Base-by-base conservation (phyloP, 371 early-diverging fungal species). In the Lichtheimia hyalospora region DNA sequence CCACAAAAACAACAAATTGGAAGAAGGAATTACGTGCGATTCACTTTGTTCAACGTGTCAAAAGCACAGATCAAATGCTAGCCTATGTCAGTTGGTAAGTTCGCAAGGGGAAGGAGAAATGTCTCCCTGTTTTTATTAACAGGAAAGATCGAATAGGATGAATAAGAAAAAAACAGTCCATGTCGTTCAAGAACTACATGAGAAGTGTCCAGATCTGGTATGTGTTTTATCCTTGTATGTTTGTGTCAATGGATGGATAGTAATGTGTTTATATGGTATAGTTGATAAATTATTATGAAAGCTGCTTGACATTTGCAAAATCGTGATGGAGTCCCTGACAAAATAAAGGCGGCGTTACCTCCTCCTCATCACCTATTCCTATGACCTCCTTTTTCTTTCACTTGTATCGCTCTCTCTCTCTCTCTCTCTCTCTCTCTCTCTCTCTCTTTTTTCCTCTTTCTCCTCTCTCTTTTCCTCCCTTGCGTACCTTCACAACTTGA, bases 21-120 rank as follows among this genome's bases (percentile, higher is more conserved):
- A 54, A 15, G 13, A 48, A 40, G 34, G 57, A 46, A 4, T 28
- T 68, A 21, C 43, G 50, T 0, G 60, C 59, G 12, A 63, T 74
- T 18, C 74, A 70, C 42, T 57, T 58, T 21, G 15, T 64, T 1
- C 58, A 58, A 18, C 25, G 39, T 6, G 25, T 58, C 6, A 42
- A 39, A 14, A 57, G 63, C 6, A 34, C 44, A 5, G 44, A 57
- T 12, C 57, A 51, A 16, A 58, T 57, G n/a, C 18, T 74, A 18
- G 57, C 61, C 1, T 74, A 64, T 58, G 46, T 70, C 24, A 68
- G 68, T 54, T 74, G 74, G 74, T 67, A 68, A 62, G 28, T n/a
- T 24, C 21, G 13, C 21, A 51, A 51, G 25, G 46, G 12, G 46
- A 16, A 14, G 46, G 10, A 18, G 5, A 18, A 5, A 21, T 46